phyloP scores from a whole-genome alignment of 1,284 basidiomycete genomes.

The Cryptococcus sp. region DNA sequence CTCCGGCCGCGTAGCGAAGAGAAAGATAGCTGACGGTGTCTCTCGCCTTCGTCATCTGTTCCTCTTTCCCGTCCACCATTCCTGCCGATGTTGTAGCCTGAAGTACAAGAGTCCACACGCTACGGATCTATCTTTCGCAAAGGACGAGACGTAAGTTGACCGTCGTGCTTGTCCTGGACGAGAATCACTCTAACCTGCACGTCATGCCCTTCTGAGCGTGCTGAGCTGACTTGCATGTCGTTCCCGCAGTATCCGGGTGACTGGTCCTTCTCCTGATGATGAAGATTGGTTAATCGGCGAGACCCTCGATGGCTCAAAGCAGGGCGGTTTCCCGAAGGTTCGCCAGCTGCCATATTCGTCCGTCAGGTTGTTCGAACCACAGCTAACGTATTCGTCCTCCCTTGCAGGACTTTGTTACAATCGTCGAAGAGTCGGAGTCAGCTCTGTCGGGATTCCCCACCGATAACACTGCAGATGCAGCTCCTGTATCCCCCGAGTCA shows the following conservation, averaged over 20 bases:
- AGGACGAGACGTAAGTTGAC: conserved; percentile 50
- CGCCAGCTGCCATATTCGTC: conserved; percentile 1
- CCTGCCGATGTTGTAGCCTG: conserved; percentile 30
- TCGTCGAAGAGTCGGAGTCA: conserved; percentile 29
- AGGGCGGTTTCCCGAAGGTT: conserved; percentile 53
- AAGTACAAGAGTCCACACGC: conserved; percentile 54
- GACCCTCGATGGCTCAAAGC: conserved; percentile 46
- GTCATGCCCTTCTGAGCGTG: background rate
- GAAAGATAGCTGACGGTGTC: background rate
- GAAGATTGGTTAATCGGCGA: conserved; percentile 54
- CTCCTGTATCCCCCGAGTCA: conserved; percentile 1
- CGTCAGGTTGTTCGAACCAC: background rate
- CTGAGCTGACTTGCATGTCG: background rate
- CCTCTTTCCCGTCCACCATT: background rate
- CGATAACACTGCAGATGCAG: conserved; percentile 1
- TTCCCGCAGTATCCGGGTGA: conserved; percentile 48
- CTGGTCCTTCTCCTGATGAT: conserved; percentile 49
- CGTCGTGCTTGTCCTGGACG: background rate
- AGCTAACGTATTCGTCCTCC: background rate
- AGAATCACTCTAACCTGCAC: background rate
- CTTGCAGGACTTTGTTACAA: conserved; percentile 43
- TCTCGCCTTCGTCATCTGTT: background rate
- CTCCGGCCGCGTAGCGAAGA: background rate
- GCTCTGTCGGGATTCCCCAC: background rate
- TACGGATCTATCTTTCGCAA: conserved; percentile 53